These are phyloP conservation scores for Erodium maritimum DNA, from an alignment of 345 rosid genomes.

Conservation along the genomic window DNA sequence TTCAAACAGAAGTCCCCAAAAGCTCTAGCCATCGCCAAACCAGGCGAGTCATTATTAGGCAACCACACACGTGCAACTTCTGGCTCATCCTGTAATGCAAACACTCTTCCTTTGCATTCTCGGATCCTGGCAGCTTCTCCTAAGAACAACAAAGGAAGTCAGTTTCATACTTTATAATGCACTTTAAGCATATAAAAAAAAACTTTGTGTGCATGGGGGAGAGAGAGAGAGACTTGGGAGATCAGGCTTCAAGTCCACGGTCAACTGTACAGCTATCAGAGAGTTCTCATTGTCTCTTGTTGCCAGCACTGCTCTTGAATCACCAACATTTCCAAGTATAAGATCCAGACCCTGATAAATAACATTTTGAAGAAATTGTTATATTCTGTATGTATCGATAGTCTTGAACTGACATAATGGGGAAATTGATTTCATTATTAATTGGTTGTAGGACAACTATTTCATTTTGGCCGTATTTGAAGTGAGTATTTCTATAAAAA, in stretches of 20 bases:
- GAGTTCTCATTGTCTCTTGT: slow-evolving; percentile 51
- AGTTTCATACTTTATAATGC: not conserved
- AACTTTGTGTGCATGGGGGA: slow-evolving; percentile 3
- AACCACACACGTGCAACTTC: slow-evolving; percentile 98
- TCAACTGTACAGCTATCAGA: slow-evolving; percentile 63
- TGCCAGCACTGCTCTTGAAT: slow-evolving; percentile 90
- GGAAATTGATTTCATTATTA: too few relatives aligned
- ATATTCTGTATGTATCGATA: not conserved
- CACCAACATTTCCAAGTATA: slow-evolving; percentile 77
- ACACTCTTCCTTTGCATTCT: slow-evolving; percentile 89
- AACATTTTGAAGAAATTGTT: slow-evolving; percentile 6
- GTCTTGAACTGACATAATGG: too few relatives aligned
- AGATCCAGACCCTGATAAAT: slow-evolving; percentile 61
- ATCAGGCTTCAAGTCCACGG: slow-evolving; percentile 94
- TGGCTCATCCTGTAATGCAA: slow-evolving; percentile 94
- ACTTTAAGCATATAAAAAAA: not conserved
- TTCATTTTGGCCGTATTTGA: too few relatives aligned
- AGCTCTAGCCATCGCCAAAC: slow-evolving; percentile 98
- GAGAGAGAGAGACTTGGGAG: slow-evolving; percentile 56
- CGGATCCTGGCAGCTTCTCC: slow-evolving; percentile 95
- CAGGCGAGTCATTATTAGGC: slow-evolving; percentile 91
- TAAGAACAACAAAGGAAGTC: slow-evolving; percentile 12
- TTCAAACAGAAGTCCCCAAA: slow-evolving; percentile 98
- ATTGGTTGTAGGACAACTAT: too few relatives aligned
- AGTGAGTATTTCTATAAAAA: too few relatives aligned